phyloP scores from a whole-genome alignment of 108 stramenopile species.

The Skeletonema menzelii region DNA sequence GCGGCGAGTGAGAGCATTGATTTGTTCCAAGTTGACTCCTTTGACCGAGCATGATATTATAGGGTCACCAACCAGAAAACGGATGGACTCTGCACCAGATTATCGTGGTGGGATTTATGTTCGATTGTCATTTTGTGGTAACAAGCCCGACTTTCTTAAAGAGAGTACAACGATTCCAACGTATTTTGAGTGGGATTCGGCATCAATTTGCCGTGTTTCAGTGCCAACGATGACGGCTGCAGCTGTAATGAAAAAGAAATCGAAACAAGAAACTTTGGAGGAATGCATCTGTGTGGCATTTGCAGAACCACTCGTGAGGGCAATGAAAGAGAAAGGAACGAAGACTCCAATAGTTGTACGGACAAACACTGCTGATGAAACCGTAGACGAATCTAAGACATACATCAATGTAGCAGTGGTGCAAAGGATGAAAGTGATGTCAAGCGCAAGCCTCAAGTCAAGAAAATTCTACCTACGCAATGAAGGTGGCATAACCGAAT shows the following conservation, averaged over 20 bases:
- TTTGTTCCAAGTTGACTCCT: slow-evolving; percentile 29
- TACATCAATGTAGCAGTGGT: slow-evolving; percentile 49
- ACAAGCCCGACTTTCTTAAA: slow-evolving; percentile 68
- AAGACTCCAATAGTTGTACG: slow-evolving; percentile 20
- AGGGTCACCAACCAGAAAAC: not conserved
- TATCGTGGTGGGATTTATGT: slow-evolving; percentile 45
- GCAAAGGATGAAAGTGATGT: slow-evolving; percentile 28
- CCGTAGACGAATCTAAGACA: slow-evolving; percentile 34
- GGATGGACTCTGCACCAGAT: not conserved
- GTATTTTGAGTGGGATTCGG: slow-evolving; percentile 74
- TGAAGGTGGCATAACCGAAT: slow-evolving; percentile 47
- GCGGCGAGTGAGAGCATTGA: slow-evolving; percentile 21
- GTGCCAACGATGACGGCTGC: slow-evolving; percentile 40
- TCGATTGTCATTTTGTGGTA: slow-evolving; percentile 61
- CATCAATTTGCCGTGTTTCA: slow-evolving; percentile 80
- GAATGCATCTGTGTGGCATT: slow-evolving; percentile 56
- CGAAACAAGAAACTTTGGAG: slow-evolving; percentile 35
- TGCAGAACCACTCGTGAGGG: slow-evolving; percentile 52
- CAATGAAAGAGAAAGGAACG: slow-evolving; percentile 32
- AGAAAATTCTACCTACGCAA: slow-evolving; percentile 38
- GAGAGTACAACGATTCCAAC: slow-evolving; percentile 88
- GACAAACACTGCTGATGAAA: slow-evolving; percentile 16
- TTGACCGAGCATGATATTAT: slow-evolving; percentile 14
- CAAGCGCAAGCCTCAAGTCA: slow-evolving; percentile 23
- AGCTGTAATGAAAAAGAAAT: slow-evolving; percentile 1